phyloP scores from a whole-genome alignment of 768 basidiomycete species.

The Cytidiella melzeri region DNA sequence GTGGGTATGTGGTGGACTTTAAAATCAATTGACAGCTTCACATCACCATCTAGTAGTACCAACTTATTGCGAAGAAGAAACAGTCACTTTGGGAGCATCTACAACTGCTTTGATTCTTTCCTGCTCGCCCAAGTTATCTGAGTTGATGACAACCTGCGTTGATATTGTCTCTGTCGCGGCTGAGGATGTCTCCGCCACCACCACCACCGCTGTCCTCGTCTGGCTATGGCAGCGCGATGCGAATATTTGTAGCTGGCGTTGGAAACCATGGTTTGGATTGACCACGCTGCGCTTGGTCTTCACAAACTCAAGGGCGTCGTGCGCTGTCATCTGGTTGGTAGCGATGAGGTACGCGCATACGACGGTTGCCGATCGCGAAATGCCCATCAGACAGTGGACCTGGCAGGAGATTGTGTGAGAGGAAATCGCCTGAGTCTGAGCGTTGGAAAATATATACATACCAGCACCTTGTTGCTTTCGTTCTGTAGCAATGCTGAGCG shows the following conservation, averaged over 20 bases:
- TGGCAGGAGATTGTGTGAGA: too few species aligned
- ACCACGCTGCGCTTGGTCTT: constrained; percentile 53
- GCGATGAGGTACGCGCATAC: constrained; percentile 61
- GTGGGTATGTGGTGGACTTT: too few species aligned
- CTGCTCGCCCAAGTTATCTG: too few species aligned
- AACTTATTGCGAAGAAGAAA: too few species aligned
- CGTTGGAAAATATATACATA: constrained; percentile 31
- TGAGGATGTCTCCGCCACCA: too few species aligned
- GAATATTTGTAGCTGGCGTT: constrained; percentile 45
- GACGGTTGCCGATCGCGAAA: constrained; percentile 70
- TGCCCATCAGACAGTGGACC: constrained; percentile 76
- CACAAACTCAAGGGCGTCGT: constrained; percentile 50
- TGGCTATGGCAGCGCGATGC: constrained; percentile 16
- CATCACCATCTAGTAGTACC: too few species aligned
- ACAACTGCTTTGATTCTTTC: too few species aligned
- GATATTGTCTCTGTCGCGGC: too few species aligned
- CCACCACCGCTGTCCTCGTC: not conserved
- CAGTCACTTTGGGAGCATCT: too few species aligned
- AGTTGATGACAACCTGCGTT: too few species aligned
- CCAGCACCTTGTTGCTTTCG: constrained; percentile 41
- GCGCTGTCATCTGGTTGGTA: constrained; percentile 42
- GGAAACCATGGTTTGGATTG: constrained; percentile 63
- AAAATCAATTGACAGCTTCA: too few species aligned
- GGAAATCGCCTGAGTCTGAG: too few species aligned
- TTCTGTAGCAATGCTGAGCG: constrained; percentile 38